Percentiles rank a stretch among this genome's conserved stretches.
Evolutionary conservation across 208 protist species (phyloP).

Genomic region (Trypanosoma grayi): DNA sequence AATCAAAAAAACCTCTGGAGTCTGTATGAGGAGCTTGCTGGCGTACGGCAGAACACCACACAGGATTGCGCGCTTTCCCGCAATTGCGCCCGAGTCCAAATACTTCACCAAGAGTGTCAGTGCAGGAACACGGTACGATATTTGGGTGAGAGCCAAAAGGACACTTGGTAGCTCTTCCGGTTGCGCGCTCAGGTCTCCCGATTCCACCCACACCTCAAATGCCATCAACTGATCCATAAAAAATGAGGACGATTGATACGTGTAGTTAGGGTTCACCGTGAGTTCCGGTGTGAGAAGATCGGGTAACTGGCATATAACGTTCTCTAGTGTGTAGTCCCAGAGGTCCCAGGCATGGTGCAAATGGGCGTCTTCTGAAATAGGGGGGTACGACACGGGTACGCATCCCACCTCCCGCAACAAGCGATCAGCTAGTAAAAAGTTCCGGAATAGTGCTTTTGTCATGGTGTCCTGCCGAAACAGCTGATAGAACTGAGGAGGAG

Average conservation of each 20-base stretch:
- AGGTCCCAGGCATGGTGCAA: conserved; percentile 96
- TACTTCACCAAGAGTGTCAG: conserved; percentile 95
- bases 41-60: conserved; percentile 98
- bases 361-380: conserved; percentile 91
- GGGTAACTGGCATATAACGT: conserved; percentile 91
- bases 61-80: conserved; percentile 93
- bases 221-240: conserved; percentile 98
- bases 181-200: conserved; percentile 80
- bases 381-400: conserved; percentile 94
- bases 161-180: conserved; percentile 98
- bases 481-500: conserved; percentile 91
- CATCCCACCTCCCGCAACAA: conserved; percentile 94
- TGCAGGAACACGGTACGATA: conserved; percentile 93
- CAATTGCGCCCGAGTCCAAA: conserved; percentile 95
- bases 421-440: conserved; percentile 97
- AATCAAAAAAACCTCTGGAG: conserved; percentile 74
- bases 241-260: conserved; percentile 92
- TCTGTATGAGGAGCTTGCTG: conserved; percentile 92
- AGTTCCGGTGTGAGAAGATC: conserved; percentile 46
- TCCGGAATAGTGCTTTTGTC: conserved; percentile 95
- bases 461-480: conserved; percentile 96
- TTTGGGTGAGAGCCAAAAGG: conserved; percentile 93
- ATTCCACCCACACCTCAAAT: conserved; percentile 98
- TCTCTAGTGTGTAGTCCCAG: conserved; percentile 95
- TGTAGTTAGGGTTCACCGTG: conserved; percentile 28